Conservation (phyloP, 371 early-diverging fungal species). For the Vairimorpha necatrix region DNA sequence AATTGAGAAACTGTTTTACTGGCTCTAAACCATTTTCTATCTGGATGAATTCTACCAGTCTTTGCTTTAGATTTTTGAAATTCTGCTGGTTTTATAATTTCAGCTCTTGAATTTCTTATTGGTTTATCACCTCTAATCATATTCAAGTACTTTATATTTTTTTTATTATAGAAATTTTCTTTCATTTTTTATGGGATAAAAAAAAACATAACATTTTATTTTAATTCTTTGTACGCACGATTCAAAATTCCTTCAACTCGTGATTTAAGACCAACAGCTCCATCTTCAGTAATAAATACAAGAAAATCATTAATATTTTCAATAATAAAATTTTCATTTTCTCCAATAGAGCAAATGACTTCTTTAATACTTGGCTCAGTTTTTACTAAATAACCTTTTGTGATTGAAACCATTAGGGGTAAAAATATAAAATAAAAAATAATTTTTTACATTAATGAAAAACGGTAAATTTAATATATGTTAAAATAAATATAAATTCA, state of each 20-base stretch:
- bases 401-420: constrained; percentile 59
- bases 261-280: constrained; percentile 47
- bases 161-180: constrained; percentile 64
- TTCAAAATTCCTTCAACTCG: constrained; percentile 58
- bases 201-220: background rate
- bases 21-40: constrained; percentile 92
- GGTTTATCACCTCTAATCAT: constrained; percentile 69
- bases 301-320: constrained; percentile 60
- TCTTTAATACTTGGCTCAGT: constrained; percentile 64
- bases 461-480: too few species aligned
- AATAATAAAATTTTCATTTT: constrained; percentile 63
- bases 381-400: constrained; percentile 60
- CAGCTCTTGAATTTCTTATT: constrained; percentile 75
- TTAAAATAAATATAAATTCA: too few species aligned
- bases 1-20: constrained; percentile 71
- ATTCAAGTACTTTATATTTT: constrained; percentile 59
- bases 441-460: background rate
- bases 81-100: constrained; percentile 82
- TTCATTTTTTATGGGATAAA: constrained; percentile 33
- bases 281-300: constrained; percentile 60
- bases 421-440: background rate
- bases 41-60: constrained; percentile 74
- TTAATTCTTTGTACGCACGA: constrained; percentile 20
- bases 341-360: constrained; percentile 57
- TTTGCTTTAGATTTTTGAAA: constrained; percentile 79